phyloP scores from a whole-genome alignment of 2,329 filamentous ascomycete genomes.

The Microcyclospora tardicrescens region DNA sequence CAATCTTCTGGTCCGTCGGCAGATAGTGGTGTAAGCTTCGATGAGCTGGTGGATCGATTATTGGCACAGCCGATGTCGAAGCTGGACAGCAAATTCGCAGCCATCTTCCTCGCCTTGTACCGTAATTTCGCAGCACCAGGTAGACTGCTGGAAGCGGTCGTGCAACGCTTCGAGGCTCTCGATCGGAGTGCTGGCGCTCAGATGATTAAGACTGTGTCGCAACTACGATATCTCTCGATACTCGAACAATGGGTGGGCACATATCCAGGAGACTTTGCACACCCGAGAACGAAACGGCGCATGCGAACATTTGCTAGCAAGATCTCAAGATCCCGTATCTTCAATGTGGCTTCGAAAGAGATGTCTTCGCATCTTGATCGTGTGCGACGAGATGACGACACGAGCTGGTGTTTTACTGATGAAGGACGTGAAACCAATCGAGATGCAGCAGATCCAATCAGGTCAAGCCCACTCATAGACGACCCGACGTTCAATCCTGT shows the following conservation, averaged over 20 bases:
- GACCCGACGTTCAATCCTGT: constrained; percentile 17
- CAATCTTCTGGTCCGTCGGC: constrained; percentile 19
- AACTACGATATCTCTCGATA: constrained; percentile 71
- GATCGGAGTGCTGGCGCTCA: constrained; percentile 55
- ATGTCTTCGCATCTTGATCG: constrained; percentile 67
- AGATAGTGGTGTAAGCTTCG: constrained; percentile 45
- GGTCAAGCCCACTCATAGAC: constrained; percentile 20
- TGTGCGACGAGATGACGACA: constrained; percentile 78
- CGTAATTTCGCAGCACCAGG: constrained; percentile 81
- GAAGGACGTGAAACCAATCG: constrained; percentile 35
- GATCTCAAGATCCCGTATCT: constrained; percentile 66
- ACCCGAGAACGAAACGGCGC: constrained; percentile 55
- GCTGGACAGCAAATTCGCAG: constrained; percentile 75
- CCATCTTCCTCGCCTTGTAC: constrained; percentile 85
- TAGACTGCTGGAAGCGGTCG: constrained; percentile 63
- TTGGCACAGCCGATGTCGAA: constrained; percentile 70
- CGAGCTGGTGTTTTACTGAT: constrained; percentile 80
- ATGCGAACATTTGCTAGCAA: constrained; percentile 63
- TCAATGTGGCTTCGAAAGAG: constrained; percentile 72
- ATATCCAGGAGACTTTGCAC: constrained; percentile 89
- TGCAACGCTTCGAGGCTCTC: constrained; percentile 60
- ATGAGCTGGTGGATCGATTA: constrained; percentile 63
- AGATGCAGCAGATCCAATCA: constrained; percentile 20
- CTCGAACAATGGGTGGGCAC: constrained; percentile 78
- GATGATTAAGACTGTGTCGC: constrained; percentile 64